Percentiles rank a stretch among this genome's conserved stretches.
Evolutionary conservation across 176 grass and related monocot species (phyloP).

Genomic region (Oryza longistaminata): DNA sequence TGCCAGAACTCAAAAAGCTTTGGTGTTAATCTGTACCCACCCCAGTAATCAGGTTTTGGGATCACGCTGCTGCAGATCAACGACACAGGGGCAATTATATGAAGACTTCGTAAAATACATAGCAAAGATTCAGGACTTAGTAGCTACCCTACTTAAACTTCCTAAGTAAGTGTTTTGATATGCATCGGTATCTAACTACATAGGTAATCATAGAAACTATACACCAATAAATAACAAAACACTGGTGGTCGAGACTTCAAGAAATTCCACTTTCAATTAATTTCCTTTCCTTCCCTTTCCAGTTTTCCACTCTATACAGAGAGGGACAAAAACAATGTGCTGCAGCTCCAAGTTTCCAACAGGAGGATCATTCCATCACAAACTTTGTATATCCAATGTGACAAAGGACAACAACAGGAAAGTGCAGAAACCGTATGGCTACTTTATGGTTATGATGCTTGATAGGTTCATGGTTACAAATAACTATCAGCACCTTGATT

Average conservation of each 20-base stretch:
- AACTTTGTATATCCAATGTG: neutral
- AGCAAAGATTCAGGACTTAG: neutral
- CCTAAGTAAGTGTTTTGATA: neutral
- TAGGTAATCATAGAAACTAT: neutral
- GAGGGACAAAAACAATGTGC: neutral
- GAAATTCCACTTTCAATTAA: neutral
- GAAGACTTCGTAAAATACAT: slow-evolving; percentile 10
- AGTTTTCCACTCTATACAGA: neutral
- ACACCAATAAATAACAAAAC: neutral
- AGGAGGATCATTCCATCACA: neutral
- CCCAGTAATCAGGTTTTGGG: slow-evolving; percentile 84
- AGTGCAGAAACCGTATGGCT: neutral
- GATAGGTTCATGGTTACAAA: slow-evolving; percentile 11
- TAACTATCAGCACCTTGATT: neutral
- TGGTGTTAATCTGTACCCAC: slow-evolving; percentile 86
- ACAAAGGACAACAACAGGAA: neutral
- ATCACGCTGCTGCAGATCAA: slow-evolving; percentile 60
- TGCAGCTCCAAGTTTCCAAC: neutral
- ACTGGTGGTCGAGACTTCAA: neutral
- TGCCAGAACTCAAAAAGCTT: slow-evolving; percentile 89
- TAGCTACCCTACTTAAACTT: neutral
- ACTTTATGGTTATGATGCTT: slow-evolving; percentile 8
- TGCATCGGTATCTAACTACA: neutral
- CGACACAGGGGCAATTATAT: slow-evolving; percentile 5
- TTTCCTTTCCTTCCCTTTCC: neutral